phyloP scores from a whole-genome alignment of 73 alveolate species.

The Urostyla sp. region DNA sequence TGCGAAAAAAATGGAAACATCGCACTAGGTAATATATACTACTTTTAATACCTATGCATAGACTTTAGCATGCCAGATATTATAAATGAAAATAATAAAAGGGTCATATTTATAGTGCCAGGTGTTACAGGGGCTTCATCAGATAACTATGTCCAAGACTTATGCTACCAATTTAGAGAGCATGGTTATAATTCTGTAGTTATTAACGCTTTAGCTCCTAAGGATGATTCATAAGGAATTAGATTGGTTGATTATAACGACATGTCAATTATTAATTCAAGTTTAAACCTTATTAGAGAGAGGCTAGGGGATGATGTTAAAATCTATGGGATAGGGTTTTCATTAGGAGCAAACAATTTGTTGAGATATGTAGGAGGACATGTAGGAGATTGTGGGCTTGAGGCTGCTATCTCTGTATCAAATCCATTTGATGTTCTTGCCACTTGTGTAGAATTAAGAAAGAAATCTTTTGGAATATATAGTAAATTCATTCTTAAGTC shows the following conservation, averaged over 20 bases:
- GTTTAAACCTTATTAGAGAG: not conserved
- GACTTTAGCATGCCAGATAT: conserved; percentile 15
- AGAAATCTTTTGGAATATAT: conserved; percentile 40
- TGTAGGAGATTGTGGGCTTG: conserved; percentile 11
- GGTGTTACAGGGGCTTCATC: conserved; percentile 50
- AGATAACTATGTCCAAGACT: conserved; percentile 13
- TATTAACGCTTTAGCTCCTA: conserved; percentile 1
- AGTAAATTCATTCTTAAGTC: conserved; percentile 11
- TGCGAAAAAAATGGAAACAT: not conserved
- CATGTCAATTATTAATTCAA: not conserved
- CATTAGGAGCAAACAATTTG: conserved; percentile 58
- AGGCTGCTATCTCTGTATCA: conserved; percentile 58
- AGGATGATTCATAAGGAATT: conserved; percentile 9
- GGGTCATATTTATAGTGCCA: conserved; percentile 22
- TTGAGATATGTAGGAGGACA: conserved; percentile 49
- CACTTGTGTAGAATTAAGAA: conserved; percentile 7
- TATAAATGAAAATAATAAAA: not conserved
- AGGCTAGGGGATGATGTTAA: conserved; percentile 21
- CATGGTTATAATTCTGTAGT: conserved; percentile 33
- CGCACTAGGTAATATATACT: not conserved
- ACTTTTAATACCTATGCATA: not conserved
- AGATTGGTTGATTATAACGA: conserved; percentile 44
- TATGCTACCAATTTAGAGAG: not conserved
- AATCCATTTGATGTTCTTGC: conserved; percentile 56
- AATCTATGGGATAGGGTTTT: conserved; percentile 52